These are phyloP conservation scores for Candida ficus DNA, from an alignment of 805 yeast species.

Conservation along the genomic window DNA sequence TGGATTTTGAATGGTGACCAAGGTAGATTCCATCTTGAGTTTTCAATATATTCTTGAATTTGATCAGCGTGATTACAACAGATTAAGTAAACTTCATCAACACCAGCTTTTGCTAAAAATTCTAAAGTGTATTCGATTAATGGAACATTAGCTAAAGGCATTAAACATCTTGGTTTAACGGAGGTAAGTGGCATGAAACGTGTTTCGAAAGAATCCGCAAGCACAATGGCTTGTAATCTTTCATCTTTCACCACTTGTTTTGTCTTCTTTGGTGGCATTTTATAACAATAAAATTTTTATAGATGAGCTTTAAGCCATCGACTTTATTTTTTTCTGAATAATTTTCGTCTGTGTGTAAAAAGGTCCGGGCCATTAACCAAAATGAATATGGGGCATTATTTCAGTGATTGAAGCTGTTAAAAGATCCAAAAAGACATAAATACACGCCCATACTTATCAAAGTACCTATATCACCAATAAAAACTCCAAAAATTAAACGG, in stretches of 20 bases:
- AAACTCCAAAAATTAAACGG: too few species aligned
- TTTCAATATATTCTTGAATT: slow-evolving; percentile 74
- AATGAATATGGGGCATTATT: too few species aligned
- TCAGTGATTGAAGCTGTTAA: too few species aligned
- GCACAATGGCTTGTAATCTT: slow-evolving; percentile 87
- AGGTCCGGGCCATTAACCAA: too few species aligned
- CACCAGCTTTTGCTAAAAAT: slow-evolving; percentile 86
- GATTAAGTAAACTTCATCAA: slow-evolving; percentile 82
- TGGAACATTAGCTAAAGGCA: slow-evolving; percentile 92
- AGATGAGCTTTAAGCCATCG: not conserved
- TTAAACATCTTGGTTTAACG: slow-evolving; percentile 79
- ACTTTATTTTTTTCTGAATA: not conserved
- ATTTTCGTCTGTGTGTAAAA: too few species aligned
- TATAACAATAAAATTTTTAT: not conserved
- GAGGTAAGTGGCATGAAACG: slow-evolving; percentile 90
- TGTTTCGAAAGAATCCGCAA: slow-evolving; percentile 90
- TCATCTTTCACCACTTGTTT: slow-evolving; percentile 62
- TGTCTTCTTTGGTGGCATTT: slow-evolving; percentile 34
- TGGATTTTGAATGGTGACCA: slow-evolving; percentile 78
- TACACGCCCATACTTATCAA: too few species aligned
- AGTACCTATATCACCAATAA: slow-evolving; percentile 1
- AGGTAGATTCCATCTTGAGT: slow-evolving; percentile 60
- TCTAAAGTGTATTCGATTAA: slow-evolving; percentile 92
- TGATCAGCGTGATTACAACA: slow-evolving; percentile 90
- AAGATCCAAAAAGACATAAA: too few species aligned